These are phyloP conservation scores for Prunus davidiana DNA, from an alignment of 306 rosid genomes.

Conservation along the genomic window DNA sequence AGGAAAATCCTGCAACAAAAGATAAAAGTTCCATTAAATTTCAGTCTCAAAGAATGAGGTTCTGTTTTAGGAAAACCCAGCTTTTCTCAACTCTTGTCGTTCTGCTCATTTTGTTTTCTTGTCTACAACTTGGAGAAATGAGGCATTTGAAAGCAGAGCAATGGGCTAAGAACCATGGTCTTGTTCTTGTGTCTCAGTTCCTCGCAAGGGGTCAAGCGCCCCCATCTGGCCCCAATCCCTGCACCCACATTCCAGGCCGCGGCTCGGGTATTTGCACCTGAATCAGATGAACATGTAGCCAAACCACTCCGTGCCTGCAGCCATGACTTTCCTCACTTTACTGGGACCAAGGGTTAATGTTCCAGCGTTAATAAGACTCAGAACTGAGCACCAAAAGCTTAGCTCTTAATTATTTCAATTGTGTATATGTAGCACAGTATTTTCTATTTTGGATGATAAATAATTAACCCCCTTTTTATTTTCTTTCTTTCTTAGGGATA, in stretches of 20 bases:
- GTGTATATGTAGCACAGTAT: neutral
- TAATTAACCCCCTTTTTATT: neutral
- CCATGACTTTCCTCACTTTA: neutral
- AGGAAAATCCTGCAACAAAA: neutral
- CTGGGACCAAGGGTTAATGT: neutral
- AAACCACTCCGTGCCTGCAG: neutral
- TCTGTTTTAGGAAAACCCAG: constrained; percentile 10
- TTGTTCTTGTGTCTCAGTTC: constrained; percentile 30
- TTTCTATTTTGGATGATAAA: neutral
- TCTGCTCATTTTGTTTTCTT: constrained; percentile 23
- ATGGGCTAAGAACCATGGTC: constrained; percentile 31
- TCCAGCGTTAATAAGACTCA: neutral
- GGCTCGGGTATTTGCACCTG: constrained; percentile 6
- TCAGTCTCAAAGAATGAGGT: constrained; percentile 10
- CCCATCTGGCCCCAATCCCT: constrained; percentile 33
- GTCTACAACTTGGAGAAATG: constrained; percentile 31
- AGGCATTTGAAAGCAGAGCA: constrained; percentile 43
- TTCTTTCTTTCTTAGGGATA: neutral
- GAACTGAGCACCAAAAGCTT: neutral
- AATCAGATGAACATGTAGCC: neutral
- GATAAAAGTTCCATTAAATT: neutral
- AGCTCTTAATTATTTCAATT: neutral
- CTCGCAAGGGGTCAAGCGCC: constrained; percentile 34
- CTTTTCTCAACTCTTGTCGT: constrained; percentile 30
- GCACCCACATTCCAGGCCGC: constrained; percentile 25